Evolutionary conservation across 352 stramenopile genomes (phyloP).

Genomic region (Chrysophaeum taylorii): DNA sequence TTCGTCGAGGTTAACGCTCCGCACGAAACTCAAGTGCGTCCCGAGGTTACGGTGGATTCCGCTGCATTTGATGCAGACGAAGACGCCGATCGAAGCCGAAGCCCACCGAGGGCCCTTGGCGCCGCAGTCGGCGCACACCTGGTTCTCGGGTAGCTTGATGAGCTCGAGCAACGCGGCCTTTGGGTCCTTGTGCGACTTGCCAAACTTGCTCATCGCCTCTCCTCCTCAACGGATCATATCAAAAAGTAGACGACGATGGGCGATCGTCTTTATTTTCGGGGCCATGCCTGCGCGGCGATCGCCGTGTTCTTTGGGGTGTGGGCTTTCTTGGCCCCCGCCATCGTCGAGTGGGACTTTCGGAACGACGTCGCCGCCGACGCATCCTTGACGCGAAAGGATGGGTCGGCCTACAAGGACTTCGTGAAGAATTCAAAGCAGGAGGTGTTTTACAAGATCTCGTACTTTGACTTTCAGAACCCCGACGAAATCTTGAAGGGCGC

Average conservation of each 20-base stretch:
- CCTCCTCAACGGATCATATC: too few relatives aligned
- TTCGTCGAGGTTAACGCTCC: conserved; percentile 74
- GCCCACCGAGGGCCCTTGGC: conserved; percentile 76
- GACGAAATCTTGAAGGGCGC: neutral
- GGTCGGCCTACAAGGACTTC: neutral
- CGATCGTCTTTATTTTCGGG: too few relatives aligned
- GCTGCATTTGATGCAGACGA: conserved; percentile 92
- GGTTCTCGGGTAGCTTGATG: conserved; percentile 58
- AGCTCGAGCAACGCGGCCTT: too few relatives aligned
- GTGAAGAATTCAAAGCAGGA: too few relatives aligned
- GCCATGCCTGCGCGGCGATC: too few relatives aligned
- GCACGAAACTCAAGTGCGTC: conserved; percentile 77
- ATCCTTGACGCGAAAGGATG: neutral
- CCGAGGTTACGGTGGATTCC: conserved; percentile 89
- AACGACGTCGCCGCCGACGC: neutral
- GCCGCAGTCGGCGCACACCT: conserved; percentile 49
- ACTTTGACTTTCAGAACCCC: neutral
- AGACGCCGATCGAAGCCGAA: conserved; percentile 84
- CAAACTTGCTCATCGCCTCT: too few relatives aligned
- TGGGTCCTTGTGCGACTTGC: too few relatives aligned
- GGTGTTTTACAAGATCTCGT: neutral
- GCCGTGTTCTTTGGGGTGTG: too few relatives aligned
- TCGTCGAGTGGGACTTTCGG: neutral
- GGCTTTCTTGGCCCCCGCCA: neutral
- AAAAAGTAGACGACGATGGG: too few relatives aligned